These are phyloP conservation scores for Paralagenidium karlingii DNA, from an alignment of 352 stramenopile species.

Conservation along the genomic window DNA sequence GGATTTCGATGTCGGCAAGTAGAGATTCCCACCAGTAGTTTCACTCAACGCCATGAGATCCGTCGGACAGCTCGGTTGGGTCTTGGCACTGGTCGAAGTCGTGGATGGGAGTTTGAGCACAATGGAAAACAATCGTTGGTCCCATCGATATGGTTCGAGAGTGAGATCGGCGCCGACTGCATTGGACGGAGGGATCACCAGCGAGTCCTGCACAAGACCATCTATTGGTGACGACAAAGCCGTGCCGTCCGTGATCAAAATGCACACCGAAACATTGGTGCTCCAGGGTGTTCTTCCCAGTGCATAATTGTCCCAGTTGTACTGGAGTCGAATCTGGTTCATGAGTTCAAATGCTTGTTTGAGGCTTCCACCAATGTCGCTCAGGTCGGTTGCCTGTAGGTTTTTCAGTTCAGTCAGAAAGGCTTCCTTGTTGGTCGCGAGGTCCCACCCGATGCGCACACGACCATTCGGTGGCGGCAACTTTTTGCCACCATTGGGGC, in stretches of 20 bases:
- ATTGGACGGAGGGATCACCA: slow-evolving; percentile 54
- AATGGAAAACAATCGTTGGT: slow-evolving; percentile 39
- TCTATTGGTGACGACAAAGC: slow-evolving; percentile 45
- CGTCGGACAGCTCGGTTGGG: slow-evolving; percentile 32
- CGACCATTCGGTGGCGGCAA: slow-evolving; percentile 32
- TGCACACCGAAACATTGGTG: slow-evolving; percentile 70
- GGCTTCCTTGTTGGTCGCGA: slow-evolving; percentile 74
- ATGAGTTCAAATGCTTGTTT: slow-evolving; percentile 80
- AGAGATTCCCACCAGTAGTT: slow-evolving; percentile 69
- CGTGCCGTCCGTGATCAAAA: slow-evolving; percentile 65
- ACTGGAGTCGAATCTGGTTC: slow-evolving; percentile 81
- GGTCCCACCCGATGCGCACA: slow-evolving; percentile 76
- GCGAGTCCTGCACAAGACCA: slow-evolving; percentile 56
- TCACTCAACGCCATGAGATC: slow-evolving; percentile 81
- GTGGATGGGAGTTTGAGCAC: slow-evolving; percentile 73
- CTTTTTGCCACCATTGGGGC: neutral
- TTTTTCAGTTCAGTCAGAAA: slow-evolving; percentile 80
- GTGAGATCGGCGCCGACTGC: slow-evolving; percentile 68
- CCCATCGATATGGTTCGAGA: slow-evolving; percentile 74
- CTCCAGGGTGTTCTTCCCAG: slow-evolving; percentile 70
- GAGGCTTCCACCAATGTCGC: slow-evolving; percentile 55
- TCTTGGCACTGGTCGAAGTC: slow-evolving; percentile 22
- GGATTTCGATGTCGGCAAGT: slow-evolving; percentile 67
- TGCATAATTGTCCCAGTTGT: slow-evolving; percentile 82
- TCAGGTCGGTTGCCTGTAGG: slow-evolving; percentile 62